Evolutionary conservation across 2,329 filamentous ascomycete genomes (phyloP).

Genomic region (Hymenoscyphus repandus): DNA sequence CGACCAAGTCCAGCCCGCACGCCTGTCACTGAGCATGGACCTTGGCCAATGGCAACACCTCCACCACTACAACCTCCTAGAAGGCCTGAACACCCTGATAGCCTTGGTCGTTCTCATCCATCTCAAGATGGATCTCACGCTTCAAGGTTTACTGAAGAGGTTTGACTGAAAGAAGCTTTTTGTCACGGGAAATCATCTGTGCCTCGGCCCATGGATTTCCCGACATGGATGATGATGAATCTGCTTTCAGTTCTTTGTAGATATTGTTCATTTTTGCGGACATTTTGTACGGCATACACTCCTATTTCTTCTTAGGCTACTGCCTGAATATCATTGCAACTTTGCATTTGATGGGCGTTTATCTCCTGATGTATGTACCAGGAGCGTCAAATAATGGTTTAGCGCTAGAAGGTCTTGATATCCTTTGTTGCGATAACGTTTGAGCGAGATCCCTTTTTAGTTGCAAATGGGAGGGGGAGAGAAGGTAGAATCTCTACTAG

Average conservation of each 20-base stretch:
- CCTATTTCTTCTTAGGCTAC: conserved; percentile 11
- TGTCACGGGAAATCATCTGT: conserved; percentile 16
- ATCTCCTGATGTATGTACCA: conserved; percentile 17
- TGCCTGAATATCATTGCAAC: conserved; percentile 13
- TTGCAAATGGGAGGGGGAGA: conserved; percentile 4
- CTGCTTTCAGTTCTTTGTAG: conserved; percentile 21
- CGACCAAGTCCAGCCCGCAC: conserved; percentile 62
- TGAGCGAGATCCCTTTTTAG: conserved; percentile 7
- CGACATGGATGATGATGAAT: conserved; percentile 21
- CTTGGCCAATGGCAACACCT: conserved; percentile 31
- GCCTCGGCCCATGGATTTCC: conserved; percentile 10
- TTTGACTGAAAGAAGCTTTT: conserved; percentile 30
- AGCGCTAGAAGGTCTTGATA: conserved; percentile 16
- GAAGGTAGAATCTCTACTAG: conserved; percentile 1
- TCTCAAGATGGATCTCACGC: conserved; percentile 41
- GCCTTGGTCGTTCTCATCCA: conserved; percentile 37
- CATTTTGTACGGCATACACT: conserved; percentile 6
- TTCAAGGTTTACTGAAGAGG: conserved; percentile 43
- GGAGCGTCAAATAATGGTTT: conserved; percentile 17
- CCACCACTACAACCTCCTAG: conserved; percentile 18
- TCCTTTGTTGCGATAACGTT: conserved; percentile 19
- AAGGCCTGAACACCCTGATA: conserved; percentile 21
- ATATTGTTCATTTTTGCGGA: conserved; percentile 18
- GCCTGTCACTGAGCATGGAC: conserved; percentile 51
- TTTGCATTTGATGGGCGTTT: conserved; percentile 28